Evolutionary conservation across 2,329 filamentous ascomycete genomes (phyloP), one percentile per base, ranked within the genome.

Genomic region (Aureobasidium sp.): DNA sequence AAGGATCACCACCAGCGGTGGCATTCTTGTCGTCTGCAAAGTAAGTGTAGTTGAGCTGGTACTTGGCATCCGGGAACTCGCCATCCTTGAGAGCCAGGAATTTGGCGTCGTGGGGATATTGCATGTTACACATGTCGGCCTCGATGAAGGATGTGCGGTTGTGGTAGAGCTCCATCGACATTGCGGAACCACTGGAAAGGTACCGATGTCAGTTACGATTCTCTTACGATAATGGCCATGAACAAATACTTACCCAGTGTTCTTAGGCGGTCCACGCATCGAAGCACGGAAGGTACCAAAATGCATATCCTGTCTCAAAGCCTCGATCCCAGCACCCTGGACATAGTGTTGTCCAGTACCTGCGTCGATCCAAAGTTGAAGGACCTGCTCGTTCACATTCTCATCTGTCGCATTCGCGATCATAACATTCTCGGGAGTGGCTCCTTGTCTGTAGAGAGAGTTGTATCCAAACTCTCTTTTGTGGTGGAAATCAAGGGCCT

Each of bases 401-500:
- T 58, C 55, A 23, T 36, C 41, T 7, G 41, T 17, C 1, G 12
- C 41, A 15, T 62, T 29, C 17, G 26, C 39, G 8, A 48, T 48
- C 8, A 50, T 32, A 2, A 78, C 67, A 63, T 80, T 80, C 5
- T 69, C 64, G 5, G 72, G 67, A 32, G 68, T 67, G n/a, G 78
- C 77, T 23, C 74, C 78, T 64, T 79, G 73, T 17, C 76, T 73
- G 62, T 76, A 80, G 51, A 75, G 68, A 9, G 74, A 71, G 64
- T 77, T 78, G 77, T 77, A 80, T 50, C 77, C 76, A 64, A 76
- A 78, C 57, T 80, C 78, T 63, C 77, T 78, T 27, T 71, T 72
- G 67, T 80, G 72, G 53, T 70, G 68, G 65, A 76, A 81, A 26
- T 73, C 67, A 62, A 78, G 72, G 7, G 73, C 68, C 8, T 75